phyloP scores from a whole-genome alignment of 306 rosid genomes.

The Quercus agrifolia region DNA sequence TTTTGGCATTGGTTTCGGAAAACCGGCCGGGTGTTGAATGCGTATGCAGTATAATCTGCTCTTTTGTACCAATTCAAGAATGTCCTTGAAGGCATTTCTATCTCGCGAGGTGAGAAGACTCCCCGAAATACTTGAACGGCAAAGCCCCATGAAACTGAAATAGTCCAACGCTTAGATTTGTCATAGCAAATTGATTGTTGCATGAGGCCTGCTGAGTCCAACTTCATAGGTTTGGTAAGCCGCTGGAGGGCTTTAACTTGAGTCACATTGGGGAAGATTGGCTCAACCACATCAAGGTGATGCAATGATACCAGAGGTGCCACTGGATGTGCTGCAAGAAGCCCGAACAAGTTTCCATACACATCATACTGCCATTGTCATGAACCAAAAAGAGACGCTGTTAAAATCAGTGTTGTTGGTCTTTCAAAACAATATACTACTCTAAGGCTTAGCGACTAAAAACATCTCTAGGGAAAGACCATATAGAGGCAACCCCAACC shows the following conservation, averaged over 20 bases:
- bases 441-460: neutral
- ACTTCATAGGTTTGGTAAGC: conserved; percentile 60
- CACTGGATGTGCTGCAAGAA: conserved; percentile 93
- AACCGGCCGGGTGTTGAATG: conserved; percentile 95
- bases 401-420: conserved; percentile 2
- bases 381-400: neutral
- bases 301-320: conserved; percentile 87
- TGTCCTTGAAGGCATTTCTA: conserved; percentile 96
- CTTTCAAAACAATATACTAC: neutral
- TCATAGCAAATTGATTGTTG: conserved; percentile 94
- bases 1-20: conserved; percentile 87
- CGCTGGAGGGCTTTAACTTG: conserved; percentile 69
- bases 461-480: neutral
- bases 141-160: conserved; percentile 95
- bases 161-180: conserved; percentile 58
- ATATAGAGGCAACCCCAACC: neutral
- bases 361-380: conserved; percentile 74
- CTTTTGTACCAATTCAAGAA: conserved; percentile 90
- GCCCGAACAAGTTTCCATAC: conserved; percentile 91
- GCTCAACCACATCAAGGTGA: conserved; percentile 96
- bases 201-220: conserved; percentile 84
- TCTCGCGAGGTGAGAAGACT: conserved; percentile 68
- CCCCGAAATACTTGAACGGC: conserved; percentile 89
- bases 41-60: conserved; percentile 93
- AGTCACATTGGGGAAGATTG: conserved; percentile 78